Evolutionary conservation across 2,329 filamentous ascomycete genomes (phyloP).

Genomic region (Aspergillus felis): DNA sequence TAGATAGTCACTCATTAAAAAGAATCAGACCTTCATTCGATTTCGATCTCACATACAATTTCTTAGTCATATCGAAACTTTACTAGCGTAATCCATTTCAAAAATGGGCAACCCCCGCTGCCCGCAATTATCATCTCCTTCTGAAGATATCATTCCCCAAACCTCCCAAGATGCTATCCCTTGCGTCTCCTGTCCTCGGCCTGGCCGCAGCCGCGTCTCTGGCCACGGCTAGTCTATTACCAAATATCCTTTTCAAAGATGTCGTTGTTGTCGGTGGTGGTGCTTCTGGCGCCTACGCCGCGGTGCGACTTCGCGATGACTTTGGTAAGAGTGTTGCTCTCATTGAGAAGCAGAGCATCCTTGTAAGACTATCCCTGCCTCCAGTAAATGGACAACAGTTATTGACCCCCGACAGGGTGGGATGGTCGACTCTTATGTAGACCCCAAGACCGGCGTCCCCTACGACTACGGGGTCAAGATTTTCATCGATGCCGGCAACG

Average conservation of each 20-base stretch:
- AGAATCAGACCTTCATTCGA: too few species aligned
- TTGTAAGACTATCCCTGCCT: conserved; percentile 7
- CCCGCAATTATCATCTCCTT: too few species aligned
- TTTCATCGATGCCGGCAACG: conserved; percentile 14
- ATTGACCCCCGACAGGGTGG: conserved; percentile 10
- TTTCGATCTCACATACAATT: too few species aligned
- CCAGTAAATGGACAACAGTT: not conserved
- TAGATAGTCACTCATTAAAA: too few species aligned
- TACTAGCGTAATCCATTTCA: too few species aligned
- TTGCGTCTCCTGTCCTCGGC: not conserved
- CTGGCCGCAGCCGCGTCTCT: conserved; percentile 4
- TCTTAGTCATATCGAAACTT: too few species aligned
- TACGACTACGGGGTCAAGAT: conserved; percentile 18
- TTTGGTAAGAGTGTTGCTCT: conserved; percentile 17
- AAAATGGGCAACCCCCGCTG: too few species aligned
- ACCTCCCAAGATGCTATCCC: not conserved
- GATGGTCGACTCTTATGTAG: conserved; percentile 19
- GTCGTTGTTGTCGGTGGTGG: conserved; percentile 22
- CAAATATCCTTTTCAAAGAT: conserved; percentile 14
- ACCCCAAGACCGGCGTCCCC: conserved; percentile 11
- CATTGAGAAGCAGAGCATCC: conserved; percentile 16
- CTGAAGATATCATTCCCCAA: too few species aligned
- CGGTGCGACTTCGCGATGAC: conserved; percentile 20
- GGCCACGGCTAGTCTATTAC: not conserved
- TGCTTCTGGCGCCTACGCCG: conserved; percentile 22